Conservation (phyloP, 257 asterid genomes). For the Leonotis leonurus region DNA sequence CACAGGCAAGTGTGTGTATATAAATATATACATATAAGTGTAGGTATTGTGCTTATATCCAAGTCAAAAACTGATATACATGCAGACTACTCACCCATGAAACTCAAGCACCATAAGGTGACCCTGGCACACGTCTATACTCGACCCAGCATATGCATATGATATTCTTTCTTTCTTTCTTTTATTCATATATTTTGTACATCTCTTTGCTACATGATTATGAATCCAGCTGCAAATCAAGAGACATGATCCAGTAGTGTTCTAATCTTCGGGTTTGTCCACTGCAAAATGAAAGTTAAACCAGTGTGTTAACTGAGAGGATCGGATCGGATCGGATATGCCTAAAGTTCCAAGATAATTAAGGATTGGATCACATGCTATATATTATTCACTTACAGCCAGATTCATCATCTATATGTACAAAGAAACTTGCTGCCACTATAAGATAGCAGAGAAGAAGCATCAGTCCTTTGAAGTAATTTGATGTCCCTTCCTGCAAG, state of each 20-base stretch:
- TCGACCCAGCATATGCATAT: background rate
- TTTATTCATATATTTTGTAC: no score
- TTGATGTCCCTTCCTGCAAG: constrained; percentile 85
- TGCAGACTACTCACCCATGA: background rate
- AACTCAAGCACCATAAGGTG: background rate
- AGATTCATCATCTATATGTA: constrained; percentile 65
- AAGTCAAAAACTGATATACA: background rate
- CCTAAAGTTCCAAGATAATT: no score
- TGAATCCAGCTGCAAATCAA: background rate
- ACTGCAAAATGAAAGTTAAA: constrained; percentile 31
- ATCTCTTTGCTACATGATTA: background rate
- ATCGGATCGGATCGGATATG: no score
- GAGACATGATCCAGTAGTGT: background rate
- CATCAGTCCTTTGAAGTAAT: constrained; percentile 87
- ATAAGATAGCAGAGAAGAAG: constrained; percentile 79
- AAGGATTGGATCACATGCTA: no score
- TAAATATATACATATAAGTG: background rate
- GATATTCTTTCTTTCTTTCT: background rate
- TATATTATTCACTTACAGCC: constrained; percentile 37
- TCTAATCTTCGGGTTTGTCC: constrained; percentile 33
- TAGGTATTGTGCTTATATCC: no score
- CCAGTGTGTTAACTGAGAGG: background rate
- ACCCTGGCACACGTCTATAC: no score
- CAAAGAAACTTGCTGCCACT: constrained; percentile 91
- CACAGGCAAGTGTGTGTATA: background rate